These are phyloP conservation scores for Porodaedalea pini DNA, from an alignment of 1,284 basidiomycete species.

Conservation along the genomic window DNA sequence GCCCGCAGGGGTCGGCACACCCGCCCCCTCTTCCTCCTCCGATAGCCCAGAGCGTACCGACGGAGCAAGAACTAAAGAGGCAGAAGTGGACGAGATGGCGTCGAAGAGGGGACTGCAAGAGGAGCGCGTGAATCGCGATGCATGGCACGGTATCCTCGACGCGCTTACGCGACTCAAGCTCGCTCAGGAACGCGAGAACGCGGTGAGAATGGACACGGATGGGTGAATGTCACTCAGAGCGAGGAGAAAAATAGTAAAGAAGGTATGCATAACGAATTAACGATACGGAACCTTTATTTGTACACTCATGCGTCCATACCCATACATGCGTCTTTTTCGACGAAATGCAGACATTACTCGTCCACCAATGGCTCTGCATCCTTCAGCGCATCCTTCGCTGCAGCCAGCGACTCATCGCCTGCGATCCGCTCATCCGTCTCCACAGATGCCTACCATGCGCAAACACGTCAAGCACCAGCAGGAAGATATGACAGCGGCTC, in stretches of 20 bases:
- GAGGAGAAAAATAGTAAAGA: neutral
- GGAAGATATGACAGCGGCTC: conserved; percentile 15
- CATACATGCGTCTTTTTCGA: too few species aligned
- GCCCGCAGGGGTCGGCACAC: conserved; percentile 71
- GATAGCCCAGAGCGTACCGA: neutral
- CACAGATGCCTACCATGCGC: neutral
- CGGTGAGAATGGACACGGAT: conserved; percentile 11
- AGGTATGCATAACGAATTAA: neutral
- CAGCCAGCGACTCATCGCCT: conserved; percentile 49
- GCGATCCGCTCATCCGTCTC: conserved; percentile 32
- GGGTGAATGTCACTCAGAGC: neutral
- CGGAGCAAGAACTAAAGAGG: conserved; percentile 27
- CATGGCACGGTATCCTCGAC: conserved; percentile 69
- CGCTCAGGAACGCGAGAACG: conserved; percentile 34
- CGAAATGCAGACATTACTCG: too few species aligned
- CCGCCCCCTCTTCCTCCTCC: conserved; percentile 30
- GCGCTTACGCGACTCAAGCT: conserved; percentile 61
- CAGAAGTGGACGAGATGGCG: conserved; percentile 22
- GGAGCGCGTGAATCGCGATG: conserved; percentile 67
- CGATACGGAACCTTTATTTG: neutral
- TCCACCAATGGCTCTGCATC: conserved; percentile 32
- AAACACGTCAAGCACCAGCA: conserved; percentile 1
- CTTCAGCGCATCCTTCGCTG: conserved; percentile 59
- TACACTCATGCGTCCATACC: neutral
- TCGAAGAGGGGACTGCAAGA: conserved; percentile 66